Conservation (phyloP, 306 rosid species). For the Sicyos edulis region DNA sequence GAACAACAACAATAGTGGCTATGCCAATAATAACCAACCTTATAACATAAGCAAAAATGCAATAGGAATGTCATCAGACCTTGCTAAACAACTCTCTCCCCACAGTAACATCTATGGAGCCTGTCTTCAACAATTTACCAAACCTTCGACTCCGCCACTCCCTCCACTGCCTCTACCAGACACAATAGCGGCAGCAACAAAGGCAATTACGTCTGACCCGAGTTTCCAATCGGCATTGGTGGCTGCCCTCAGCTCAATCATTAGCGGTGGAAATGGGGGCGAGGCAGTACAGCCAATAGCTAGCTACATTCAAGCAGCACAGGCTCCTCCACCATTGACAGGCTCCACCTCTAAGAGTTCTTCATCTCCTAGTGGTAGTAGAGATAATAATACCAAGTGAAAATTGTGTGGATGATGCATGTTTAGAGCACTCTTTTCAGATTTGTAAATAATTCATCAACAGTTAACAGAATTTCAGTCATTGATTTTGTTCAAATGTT, state of each 20-base stretch:
- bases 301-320: conserved; percentile 29
- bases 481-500: conserved; percentile 3
- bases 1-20: conserved; percentile 37
- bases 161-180: conserved; percentile 26
- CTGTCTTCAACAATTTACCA: conserved; percentile 35
- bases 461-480: background rate
- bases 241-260: conserved; percentile 62
- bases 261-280: conserved; percentile 36
- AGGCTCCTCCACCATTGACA: too few relatives aligned
- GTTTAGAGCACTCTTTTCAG: background rate
- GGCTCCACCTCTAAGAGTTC: conserved; percentile 53
- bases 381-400: conserved; percentile 30
- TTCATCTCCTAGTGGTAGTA: conserved; percentile 44
- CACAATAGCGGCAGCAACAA: conserved; percentile 79
- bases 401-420: background rate
- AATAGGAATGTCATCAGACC: conserved; percentile 28
- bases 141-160: conserved; percentile 14
- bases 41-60: conserved; percentile 25
- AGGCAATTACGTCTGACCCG: conserved; percentile 77
- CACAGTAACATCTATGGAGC: conserved; percentile 37
- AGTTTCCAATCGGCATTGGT: conserved; percentile 79
- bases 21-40: conserved; percentile 13
- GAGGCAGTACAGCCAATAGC: conserved; percentile 24
- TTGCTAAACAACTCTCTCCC: conserved; percentile 32
- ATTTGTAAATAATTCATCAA: conserved; percentile 15